Evolutionary conservation across 129 eudicot genomes (phyloP), one percentile per base, ranked within the genome.

Genomic region (Tagetes patula): DNA sequence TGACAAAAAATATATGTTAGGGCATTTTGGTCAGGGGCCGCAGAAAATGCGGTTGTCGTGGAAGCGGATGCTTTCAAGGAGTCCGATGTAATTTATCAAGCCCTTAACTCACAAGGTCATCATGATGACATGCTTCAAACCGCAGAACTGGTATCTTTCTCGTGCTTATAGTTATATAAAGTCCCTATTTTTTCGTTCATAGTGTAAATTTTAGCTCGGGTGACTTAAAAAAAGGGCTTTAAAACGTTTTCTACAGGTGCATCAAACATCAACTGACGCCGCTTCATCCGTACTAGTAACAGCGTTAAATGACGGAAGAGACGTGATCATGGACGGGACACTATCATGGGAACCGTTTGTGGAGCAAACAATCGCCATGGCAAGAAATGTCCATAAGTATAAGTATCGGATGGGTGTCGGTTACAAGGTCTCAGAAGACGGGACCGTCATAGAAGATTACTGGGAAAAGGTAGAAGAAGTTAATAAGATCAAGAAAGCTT

Each of bases 21-120:
- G 58, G 80, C 93, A 83, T 94, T 94, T 67, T 94, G 99, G 99
- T 67, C 88, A 0, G 93, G 79, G 56, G 99, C 95, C 0, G 87
- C 80, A 1, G 82, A 87, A 49, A 86, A 83, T 6, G 97, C 93
- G 1, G 97, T 94, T 43, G 89, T 90, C 49, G 96, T 94, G 34
- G 99, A 94, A 72, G 99, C 99, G 1, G 99, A 94, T 67, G 99
- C 96, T 36, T 94, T 94, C 61, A 94, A 94, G 74, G 97, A 94
- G 83, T 86, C 83, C 0, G 96, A 94, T 60, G 99, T 94, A 7
- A 88, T 94, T 30, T 94, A 90, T 47, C 79, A 72, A 72, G 91
- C 93, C 53, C 86, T 94, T 45, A 88, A 84, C 76, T 84, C 97
- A 13, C 77, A 70, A 10, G 97, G 99, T 30, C 93, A 90, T 72